These are phyloP conservation scores for Aspergillus wentii DNA, from an alignment of 495 filamentous ascomycete species.

Conservation along the genomic window DNA sequence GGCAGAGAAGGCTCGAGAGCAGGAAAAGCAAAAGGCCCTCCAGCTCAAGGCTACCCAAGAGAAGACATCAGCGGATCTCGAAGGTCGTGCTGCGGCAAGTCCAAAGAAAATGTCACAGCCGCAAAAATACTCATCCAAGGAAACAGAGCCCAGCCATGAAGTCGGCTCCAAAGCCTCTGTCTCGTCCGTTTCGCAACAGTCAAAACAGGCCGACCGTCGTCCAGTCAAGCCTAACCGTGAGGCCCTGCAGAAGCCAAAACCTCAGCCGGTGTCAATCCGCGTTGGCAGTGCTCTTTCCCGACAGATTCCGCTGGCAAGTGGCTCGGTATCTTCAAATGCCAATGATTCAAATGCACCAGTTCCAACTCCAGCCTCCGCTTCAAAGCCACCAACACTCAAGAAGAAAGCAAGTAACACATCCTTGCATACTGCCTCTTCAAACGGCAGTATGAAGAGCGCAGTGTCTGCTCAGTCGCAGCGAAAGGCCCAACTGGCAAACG, in stretches of 20 bases:
- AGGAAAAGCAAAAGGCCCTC: slow-evolving; percentile 55
- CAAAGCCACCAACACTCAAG: slow-evolving; percentile 44
- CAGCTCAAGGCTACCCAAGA: slow-evolving; percentile 32
- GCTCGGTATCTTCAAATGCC: slow-evolving; percentile 49
- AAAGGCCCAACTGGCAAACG: slow-evolving; percentile 61
- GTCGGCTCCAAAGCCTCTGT: slow-evolving; percentile 37
- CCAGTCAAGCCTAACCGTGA: slow-evolving; percentile 70
- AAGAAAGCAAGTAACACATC: slow-evolving; percentile 68
- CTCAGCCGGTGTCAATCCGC: slow-evolving; percentile 73
- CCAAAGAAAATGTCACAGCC: slow-evolving; percentile 40
- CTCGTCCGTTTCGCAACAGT: slow-evolving; percentile 44
- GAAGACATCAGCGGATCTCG: slow-evolving; percentile 26
- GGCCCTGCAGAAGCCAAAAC: slow-evolving; percentile 56
- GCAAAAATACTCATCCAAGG: slow-evolving; percentile 43
- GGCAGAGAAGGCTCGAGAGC: slow-evolving; percentile 58
- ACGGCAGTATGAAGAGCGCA: slow-evolving; percentile 64
- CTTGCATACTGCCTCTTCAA: slow-evolving; percentile 58
- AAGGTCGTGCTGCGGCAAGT: slow-evolving; percentile 34
- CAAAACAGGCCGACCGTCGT: slow-evolving; percentile 54
- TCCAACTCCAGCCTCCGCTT: slow-evolving; percentile 35
- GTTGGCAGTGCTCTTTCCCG: slow-evolving; percentile 67
- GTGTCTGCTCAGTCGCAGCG: slow-evolving; percentile 52
- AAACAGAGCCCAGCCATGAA: slow-evolving; percentile 30
- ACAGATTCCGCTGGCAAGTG: slow-evolving; percentile 58
- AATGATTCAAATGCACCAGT: slow-evolving; percentile 53